These are phyloP conservation scores for Monosporozyma solicola DNA, from an alignment of 805 yeast genomes.

Conservation along the genomic window DNA sequence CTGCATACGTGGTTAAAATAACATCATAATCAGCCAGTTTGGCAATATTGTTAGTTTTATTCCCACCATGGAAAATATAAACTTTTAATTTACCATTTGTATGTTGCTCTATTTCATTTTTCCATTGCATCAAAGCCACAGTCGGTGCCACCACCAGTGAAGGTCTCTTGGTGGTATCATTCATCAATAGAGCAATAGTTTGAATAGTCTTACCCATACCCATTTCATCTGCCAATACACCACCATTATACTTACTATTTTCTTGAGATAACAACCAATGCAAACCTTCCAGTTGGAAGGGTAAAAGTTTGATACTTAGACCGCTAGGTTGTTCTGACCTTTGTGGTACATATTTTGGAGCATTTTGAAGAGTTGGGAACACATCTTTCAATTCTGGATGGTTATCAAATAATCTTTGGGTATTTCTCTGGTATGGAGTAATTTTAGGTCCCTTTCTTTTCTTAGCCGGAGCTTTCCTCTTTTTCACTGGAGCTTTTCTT, in stretches of 20 bases:
- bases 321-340: conserved; percentile 69
- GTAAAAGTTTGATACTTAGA: conserved; percentile 64
- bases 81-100: conserved; percentile 63
- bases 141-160: conserved; percentile 94
- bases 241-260: conserved; percentile 70
- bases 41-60: conserved; percentile 48
- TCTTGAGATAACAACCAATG: conserved; percentile 86
- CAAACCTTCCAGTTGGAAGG: conserved; percentile 90
- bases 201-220: conserved; percentile 99
- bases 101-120: conserved; percentile 79
- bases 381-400: conserved; percentile 75
- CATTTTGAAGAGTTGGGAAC: conserved; percentile 52
- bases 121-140: conserved; percentile 98
- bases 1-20: conserved; percentile 85
- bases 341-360: conserved; percentile 40
- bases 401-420: conserved; percentile 54
- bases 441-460: conserved; percentile 40
- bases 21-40: conserved; percentile 58
- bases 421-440: conserved; percentile 61
- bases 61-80: conserved; percentile 78
- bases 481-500: conserved; percentile 14
- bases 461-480: conserved; percentile 15
- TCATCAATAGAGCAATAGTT: conserved; percentile 79
- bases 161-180: conserved; percentile 58
- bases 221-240: conserved; percentile 97